These are phyloP conservation scores for Lodderomyces margitis DNA, from an alignment of 1,139 yeast genomes.

Conservation along the genomic window DNA sequence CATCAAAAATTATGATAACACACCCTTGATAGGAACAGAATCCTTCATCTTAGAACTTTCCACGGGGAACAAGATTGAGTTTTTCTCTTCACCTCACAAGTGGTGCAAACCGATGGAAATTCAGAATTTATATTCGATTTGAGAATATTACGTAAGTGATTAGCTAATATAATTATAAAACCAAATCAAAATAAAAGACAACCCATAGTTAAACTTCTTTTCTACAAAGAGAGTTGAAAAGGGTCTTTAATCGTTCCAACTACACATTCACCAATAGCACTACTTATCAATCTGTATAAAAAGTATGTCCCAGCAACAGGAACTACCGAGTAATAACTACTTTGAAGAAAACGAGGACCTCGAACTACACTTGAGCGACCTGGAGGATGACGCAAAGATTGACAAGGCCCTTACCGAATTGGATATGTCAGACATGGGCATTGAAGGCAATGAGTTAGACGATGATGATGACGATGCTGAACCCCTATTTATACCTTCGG, in stretches of 20 bases:
- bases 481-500: conserved; percentile 7
- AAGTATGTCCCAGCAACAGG: not conserved
- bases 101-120: no score
- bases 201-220: no score
- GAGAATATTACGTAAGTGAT: no score
- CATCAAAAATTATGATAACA: no score
- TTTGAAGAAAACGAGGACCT: not conserved
- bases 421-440: not conserved
- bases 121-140: no score
- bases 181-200: not conserved
- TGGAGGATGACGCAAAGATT: conserved; percentile 3
- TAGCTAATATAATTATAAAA: no score
- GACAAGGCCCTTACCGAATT: conserved; percentile 4
- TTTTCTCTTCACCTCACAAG: no score
- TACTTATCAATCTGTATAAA: not conserved
- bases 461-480: conserved; percentile 11
- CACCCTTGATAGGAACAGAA: no score
- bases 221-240: not conserved
- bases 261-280: not conserved
- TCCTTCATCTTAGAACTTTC: no score
- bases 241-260: not conserved
- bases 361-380: not conserved
- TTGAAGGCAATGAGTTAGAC: conserved; percentile 1
- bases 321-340: conserved; percentile 2
- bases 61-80: no score